Evolutionary conservation across 371 early-diverging fungal genomes (phyloP).

Genomic region (Fennellomyces sp.): DNA sequence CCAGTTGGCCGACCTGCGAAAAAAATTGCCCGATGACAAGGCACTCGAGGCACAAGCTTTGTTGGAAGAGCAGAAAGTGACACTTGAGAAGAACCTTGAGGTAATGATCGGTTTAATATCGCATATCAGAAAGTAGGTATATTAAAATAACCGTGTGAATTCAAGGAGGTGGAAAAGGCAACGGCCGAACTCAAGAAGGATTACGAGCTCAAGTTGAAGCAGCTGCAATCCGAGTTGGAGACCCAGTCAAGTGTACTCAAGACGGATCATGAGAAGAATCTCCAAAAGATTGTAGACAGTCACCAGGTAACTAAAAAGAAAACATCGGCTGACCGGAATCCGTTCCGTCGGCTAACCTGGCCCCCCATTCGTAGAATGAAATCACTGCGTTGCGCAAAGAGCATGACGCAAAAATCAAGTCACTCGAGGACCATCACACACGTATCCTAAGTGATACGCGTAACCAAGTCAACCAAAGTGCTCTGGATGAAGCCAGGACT

Average conservation of each 20-base stretch:
- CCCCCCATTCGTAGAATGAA: slow-evolving; percentile 6
- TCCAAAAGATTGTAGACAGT: slow-evolving; percentile 4
- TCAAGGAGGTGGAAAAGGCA: slow-evolving; percentile 1
- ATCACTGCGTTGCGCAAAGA: slow-evolving; percentile 10
- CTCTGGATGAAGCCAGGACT: background rate
- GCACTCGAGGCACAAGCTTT: slow-evolving; percentile 7
- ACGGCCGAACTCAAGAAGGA: background rate
- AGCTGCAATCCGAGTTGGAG: background rate
- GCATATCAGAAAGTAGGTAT: background rate
- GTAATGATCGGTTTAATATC: background rate
- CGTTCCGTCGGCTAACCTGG: background rate
- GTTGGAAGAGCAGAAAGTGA: slow-evolving; percentile 1
- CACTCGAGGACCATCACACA: slow-evolving; percentile 6
- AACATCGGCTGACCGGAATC: background rate
- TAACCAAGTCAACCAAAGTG: background rate
- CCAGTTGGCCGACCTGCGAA: slow-evolving; percentile 4
- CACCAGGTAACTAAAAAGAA: slow-evolving; percentile 3
- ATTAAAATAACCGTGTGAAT: background rate
- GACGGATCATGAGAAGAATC: slow-evolving; percentile 1
- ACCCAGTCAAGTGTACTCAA: background rate
- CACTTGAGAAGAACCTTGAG: slow-evolving; percentile 15
- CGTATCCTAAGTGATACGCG: background rate
- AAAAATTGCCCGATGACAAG: slow-evolving; percentile 8
- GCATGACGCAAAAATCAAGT: slow-evolving; percentile 12
- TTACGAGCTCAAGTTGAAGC: background rate